phyloP scores from a whole-genome alignment of 805 yeast genomes.

The Candida stauntonica region DNA sequence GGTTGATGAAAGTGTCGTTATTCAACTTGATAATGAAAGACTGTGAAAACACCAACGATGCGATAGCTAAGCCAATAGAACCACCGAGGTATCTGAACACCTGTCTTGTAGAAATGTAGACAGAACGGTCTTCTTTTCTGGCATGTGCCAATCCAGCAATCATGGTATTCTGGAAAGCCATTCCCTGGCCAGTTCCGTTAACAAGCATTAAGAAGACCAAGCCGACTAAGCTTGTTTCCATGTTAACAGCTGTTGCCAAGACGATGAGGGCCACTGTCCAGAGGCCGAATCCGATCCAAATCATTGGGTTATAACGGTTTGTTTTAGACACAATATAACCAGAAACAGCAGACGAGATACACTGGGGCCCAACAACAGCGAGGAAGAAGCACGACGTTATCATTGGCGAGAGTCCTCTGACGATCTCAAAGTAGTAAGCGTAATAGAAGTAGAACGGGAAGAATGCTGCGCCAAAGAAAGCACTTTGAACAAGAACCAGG shows the following conservation, averaged over 20 bases:
- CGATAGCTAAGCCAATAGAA: slow-evolving; percentile 52
- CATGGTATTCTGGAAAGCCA: slow-evolving; percentile 19
- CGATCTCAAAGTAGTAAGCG: slow-evolving; percentile 36
- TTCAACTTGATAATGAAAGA: slow-evolving; percentile 10
- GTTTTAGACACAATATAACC: slow-evolving; percentile 14
- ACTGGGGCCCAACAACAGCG: slow-evolving; percentile 17
- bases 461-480: slow-evolving; percentile 47
- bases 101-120: slow-evolving; percentile 53
- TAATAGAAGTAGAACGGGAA: slow-evolving; percentile 44
- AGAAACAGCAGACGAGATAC: slow-evolving; percentile 10
- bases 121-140: slow-evolving; percentile 52
- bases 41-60: slow-evolving; percentile 22
- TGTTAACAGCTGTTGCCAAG: slow-evolving; percentile 10
- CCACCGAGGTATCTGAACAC: slow-evolving; percentile 58
- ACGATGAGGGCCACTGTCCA: slow-evolving; percentile 15
- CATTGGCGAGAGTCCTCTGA: slow-evolving; percentile 16
- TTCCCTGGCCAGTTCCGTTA: slow-evolving; percentile 37
- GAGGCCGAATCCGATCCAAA: slow-evolving; percentile 17
- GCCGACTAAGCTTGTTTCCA: slow-evolving; percentile 27
- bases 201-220: slow-evolving; percentile 33
- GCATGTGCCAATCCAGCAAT: slow-evolving; percentile 39
- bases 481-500: slow-evolving; percentile 34
- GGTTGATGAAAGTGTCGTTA: slow-evolving; percentile 16
- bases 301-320: slow-evolving; percentile 16
- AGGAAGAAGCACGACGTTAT: slow-evolving; percentile 18